Percentiles rank a stretch among this genome's conserved stretches.
Evolutionary conservation across 2,329 filamentous ascomycete species (phyloP).

Genomic region (Harringtonia aguacate): DNA sequence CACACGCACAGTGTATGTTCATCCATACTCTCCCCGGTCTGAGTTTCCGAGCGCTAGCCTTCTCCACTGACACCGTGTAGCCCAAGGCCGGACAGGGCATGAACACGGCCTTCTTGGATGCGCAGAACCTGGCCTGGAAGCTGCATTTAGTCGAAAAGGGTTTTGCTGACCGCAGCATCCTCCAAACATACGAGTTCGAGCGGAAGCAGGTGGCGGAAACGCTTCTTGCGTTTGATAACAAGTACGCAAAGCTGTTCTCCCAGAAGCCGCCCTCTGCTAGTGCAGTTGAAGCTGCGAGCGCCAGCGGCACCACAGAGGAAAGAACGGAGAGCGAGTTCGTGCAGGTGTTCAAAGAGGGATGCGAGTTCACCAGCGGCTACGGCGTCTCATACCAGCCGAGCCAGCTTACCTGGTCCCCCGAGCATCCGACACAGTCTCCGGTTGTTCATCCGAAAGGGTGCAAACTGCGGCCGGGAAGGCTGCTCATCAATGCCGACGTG

Average conservation of each 20-base stretch:
- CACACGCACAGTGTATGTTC: conserved; percentile 61
- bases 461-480: conserved; percentile 61
- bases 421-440: conserved; percentile 59
- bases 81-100: conserved; percentile 72
- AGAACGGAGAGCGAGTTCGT: conserved; percentile 64
- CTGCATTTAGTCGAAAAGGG: conserved; percentile 82
- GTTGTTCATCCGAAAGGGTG: conserved; percentile 57
- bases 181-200: conserved; percentile 80
- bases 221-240: conserved; percentile 76
- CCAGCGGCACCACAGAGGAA: conserved; percentile 23
- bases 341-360: conserved; percentile 80
- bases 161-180: conserved; percentile 62
- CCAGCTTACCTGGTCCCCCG: conserved; percentile 68
- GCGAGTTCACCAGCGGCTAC: conserved; percentile 88
- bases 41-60: neutral
- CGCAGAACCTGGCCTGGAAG: conserved; percentile 91
- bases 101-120: conserved; percentile 72
- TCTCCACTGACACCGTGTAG: conserved; percentile 2
- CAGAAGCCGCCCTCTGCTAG: conserved; percentile 60
- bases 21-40: neutral
- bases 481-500: conserved; percentile 69
- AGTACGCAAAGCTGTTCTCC: conserved; percentile 85
- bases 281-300: conserved; percentile 49
- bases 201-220: conserved; percentile 76
- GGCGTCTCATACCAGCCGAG: conserved; percentile 80